Base-by-base conservation (phyloP, 768 basidiomycete genomes). In the Suillus luteus region DNA sequence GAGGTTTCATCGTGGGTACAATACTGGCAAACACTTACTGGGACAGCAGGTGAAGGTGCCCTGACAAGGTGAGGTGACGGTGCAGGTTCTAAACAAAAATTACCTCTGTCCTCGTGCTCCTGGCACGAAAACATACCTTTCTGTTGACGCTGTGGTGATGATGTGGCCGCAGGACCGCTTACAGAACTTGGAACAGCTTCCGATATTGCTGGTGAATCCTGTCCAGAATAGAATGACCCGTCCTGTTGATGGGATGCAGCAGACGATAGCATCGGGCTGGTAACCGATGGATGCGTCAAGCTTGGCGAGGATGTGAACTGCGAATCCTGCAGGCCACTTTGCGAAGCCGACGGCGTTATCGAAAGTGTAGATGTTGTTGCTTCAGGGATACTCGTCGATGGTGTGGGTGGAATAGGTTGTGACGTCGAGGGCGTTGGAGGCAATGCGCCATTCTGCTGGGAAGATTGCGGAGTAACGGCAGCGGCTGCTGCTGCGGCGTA, bases 401-500 rank as follows among this genome's bases (percentile, higher is more conserved):
- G 48, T 61, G 81, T 80, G 49, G 78, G 71, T 27, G 78, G 65
- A 54, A 75, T 68, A 38, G 80, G 54, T 46, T 78, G 68, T 24
- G 84, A 75, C 69, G 81, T 77, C 66, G 82, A 73, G 11, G 81
- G 72, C 55, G 81, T 71, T 60, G 78, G 71, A 11, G 80, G 70
- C 44, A 76, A 67, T 65, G 73, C 69, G 5, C 75, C 73, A 48
- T 79, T 73, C 62, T 77, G 77, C 51, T 60, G 41, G n/a, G 63
- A 68, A 41, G 74, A 75, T 57, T 43, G 41, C 14, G 63, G 67
- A 35, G 74, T 75, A 8, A 75, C 75, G 0, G 70, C 75, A 0
- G 75, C 74, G 0, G 94, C 95, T 2, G 95, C 96, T 0, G 94
- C 95, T n/a, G 93, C 86, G 38, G 96, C 90, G 73, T 97, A 97